Evolutionary conservation across 2,329 filamentous ascomycete genomes (phyloP).

Genomic region (Hypoxylon sp.): DNA sequence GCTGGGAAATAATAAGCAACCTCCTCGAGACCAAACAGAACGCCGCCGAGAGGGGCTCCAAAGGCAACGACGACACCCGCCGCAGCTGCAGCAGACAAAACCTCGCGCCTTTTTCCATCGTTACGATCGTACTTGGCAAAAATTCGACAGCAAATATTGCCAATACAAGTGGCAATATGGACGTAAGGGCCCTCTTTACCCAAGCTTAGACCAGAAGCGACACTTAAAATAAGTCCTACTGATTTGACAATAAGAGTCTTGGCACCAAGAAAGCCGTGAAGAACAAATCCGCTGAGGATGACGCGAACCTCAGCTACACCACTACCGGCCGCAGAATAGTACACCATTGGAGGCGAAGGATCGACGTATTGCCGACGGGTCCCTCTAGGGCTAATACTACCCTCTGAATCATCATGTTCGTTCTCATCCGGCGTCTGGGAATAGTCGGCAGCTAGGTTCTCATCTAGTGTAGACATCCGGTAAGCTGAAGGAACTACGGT

Average conservation of each 20-base stretch:
- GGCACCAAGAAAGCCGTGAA: conserved; percentile 94
- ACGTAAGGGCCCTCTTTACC: conserved; percentile 97
- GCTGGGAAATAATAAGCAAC: conserved; percentile 98
- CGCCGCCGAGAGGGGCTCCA: conserved; percentile 87
- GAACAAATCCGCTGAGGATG: conserved; percentile 96
- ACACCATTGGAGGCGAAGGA: conserved; percentile 79
- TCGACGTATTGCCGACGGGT: conserved; percentile 47
- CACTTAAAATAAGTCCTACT: conserved; percentile 84
- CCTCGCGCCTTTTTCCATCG: conserved; percentile 92
- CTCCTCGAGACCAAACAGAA: conserved; percentile 94
- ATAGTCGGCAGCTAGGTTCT: conserved; percentile 84
- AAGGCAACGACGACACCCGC: conserved; percentile 96
- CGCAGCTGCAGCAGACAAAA: conserved; percentile 92
- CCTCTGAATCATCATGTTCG: conserved; percentile 57
- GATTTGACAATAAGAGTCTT: conserved; percentile 91
- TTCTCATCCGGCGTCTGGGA: conserved; percentile 58
- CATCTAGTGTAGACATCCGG: conserved; percentile 88
- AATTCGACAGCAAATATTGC: conserved; percentile 94
- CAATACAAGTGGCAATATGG: conserved; percentile 95
- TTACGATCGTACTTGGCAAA: conserved; percentile 95
- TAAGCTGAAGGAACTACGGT: conserved; percentile 93
- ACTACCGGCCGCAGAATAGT: conserved; percentile 95
- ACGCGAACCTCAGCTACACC: conserved; percentile 98
- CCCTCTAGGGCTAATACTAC: conserved; percentile 61
- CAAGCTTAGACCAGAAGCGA: conserved; percentile 91